Evolutionary conservation across 768 basidiomycete species (phyloP), one percentile per base, ranked within the genome.

Genomic region (Scleroderma bovista): DNA sequence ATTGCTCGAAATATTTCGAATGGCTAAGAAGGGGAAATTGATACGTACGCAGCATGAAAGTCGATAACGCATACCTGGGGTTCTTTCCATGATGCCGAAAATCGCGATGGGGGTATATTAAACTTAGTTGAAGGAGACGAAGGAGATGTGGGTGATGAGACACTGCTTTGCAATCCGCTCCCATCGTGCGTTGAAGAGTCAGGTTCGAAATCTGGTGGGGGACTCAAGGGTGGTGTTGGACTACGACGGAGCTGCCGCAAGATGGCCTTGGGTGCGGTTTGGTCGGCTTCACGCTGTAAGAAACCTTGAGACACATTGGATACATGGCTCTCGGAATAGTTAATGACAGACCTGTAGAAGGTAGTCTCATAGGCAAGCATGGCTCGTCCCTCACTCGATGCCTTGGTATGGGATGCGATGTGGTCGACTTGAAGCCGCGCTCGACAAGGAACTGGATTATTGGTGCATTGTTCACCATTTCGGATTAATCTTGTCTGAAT

Each of bases 1-100:
- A 97, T 78, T 2, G 94, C 94, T 45, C 85, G 75, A 60, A 93
- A 79, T 0, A 96, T 72, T 71, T 93, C 76, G 52, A 73, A 83
- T 0, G 81, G 75, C 73, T 83, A 39, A 12, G 44, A 37, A 20
- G 43, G 26, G 22, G 7, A 9, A 44, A 36, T 15, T 26, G 36
- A 41, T 19, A 16, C 15, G 13, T 16, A 23, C 15, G 7, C 16
- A n/a, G 19, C 39, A 40, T 29, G 11, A 20, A 6, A 10, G 6
- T 8, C 22, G 23, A 24, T 34, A 23, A 23, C 10, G 56, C 69
- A 48, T 47, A 76, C 81, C 68, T 83, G 79, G 7, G 78, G 79
- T 33, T 77, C 75, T 52, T 72, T 79, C 80, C 79, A 79, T 17
- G 67, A 43, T 34, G 53, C 60, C 15, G 48, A 46, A 12, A 57